Base-by-base conservation (phyloP, 768 basidiomycete genomes). In the Cystobasidium onofrii region DNA sequence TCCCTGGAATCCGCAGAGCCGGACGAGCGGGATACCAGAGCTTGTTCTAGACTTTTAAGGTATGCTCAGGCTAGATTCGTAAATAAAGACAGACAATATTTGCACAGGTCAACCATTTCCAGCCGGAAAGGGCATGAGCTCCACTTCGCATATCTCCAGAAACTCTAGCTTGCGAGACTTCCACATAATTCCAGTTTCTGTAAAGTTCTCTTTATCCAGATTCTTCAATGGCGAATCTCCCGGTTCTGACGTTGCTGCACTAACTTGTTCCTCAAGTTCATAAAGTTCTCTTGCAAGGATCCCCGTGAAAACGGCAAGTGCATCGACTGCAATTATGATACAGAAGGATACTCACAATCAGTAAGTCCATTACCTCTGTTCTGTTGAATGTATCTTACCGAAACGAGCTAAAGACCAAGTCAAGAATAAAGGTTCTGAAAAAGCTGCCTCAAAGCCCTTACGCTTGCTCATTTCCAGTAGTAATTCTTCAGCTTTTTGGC, bases 391-490 rank as follows among this genome's bases (percentile, higher is more conserved):
- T 7, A 1, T 31, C 69, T 17, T 18, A 71, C 69, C 52, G 39
- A 71, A 60, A 10, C 55, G 33, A 39, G 52, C n/a, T 44, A 71
- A 29, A 34, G 69, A 29, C 69, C 69, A 71, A 7, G 69, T 71
- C 29, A 71, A 36, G 34, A 71, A 60, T 34, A 71, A 34, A 29
- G 69, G 69, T 10, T 71, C 69, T 1, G 23, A 7, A 60, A 57
- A 57, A 36, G 69, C 69, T 1, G 33, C 29, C 18, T 71, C 69
- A 15, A 71, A 44, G 23, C 69, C 33, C 39, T 61, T 71, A 12
- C 69, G 29, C 20, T 31, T 71, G 33, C 36, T 34, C 33, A 46
- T 46, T n/a, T 71, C 69, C 27, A 34, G 13, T 6, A 71, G 55
- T 18, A 71, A 55, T 34, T 55, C 34, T 44, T 60, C 29, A 12